Percentiles rank a stretch among this genome's conserved stretches.
Evolutionary conservation across 208 protist genomes (phyloP).

Genomic region (Leishmania tarentolae): DNA sequence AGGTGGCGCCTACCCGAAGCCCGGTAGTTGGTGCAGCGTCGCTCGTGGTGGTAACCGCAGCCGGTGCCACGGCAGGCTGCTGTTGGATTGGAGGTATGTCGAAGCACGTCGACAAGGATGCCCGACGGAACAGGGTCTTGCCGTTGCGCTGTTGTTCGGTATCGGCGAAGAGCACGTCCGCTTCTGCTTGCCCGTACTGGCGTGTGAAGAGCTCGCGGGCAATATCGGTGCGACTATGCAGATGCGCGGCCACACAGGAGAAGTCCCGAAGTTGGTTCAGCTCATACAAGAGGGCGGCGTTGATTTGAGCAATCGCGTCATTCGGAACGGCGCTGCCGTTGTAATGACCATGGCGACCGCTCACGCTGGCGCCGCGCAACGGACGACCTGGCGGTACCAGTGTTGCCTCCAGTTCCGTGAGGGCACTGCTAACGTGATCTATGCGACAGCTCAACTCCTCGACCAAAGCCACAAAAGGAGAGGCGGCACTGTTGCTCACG

Average conservation of each 20-base stretch:
- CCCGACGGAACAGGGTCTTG: conserved; percentile 23
- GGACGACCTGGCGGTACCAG: conserved; percentile 35
- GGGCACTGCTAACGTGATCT: conserved; percentile 40
- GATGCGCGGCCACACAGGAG: conserved; percentile 51
- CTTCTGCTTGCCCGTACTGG: conserved; percentile 67
- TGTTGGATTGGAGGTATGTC: conserved; percentile 35
- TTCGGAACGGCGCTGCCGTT: conserved; percentile 16
- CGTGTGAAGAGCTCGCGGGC: conserved; percentile 67
- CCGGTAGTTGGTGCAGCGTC: conserved; percentile 1
- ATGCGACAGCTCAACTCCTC: conserved; percentile 44
- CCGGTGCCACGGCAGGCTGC: conserved; percentile 4
- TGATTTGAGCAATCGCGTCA: conserved; percentile 63
- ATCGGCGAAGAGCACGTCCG: conserved; percentile 62
- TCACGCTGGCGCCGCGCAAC: conserved; percentile 9
- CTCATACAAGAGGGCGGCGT: conserved; percentile 67
- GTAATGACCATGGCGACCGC: conserved; percentile 15
- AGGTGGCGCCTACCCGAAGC: conserved; percentile 2
- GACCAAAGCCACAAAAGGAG: conserved; percentile 40
- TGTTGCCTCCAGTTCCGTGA: conserved; percentile 56
- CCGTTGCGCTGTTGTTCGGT: conserved; percentile 37
- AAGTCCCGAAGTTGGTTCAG: conserved; percentile 60
- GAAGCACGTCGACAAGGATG: conserved; percentile 26
- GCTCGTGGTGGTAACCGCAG: background rate
- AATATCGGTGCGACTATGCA: conserved; percentile 54
- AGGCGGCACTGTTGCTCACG: conserved; percentile 16